Evolutionary conservation across 106 monocot genomes (phyloP), one percentile per base, ranked within the genome.

Genomic region (Allium cepa): DNA sequence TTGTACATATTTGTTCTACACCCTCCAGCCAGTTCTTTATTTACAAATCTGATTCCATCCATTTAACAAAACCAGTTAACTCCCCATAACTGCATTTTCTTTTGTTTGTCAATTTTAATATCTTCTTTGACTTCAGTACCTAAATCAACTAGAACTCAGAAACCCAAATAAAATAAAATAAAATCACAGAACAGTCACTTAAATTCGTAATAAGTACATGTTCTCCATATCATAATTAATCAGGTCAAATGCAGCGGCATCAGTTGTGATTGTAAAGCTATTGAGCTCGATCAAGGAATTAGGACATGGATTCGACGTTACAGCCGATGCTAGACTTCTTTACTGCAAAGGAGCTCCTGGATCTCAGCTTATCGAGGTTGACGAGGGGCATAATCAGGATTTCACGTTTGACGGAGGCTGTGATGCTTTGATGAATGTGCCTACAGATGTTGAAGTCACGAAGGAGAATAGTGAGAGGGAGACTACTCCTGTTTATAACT

Each of bases 261-360:
- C 70, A 9, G 76, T 79, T 13, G 52, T 85, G 71, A 62, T 70
- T 14, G 57, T 75, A 26, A 80, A 80, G 53, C 83, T 90, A 3
- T 57, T 64, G 50, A 82, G 78, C 76, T 77, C 85, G 11, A 69
- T 87, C 56, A 71, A 87, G 60, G 90, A 90, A 56, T 76, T 94
- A 15, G 94, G 94, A 10, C 84, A 90, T 3, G 94, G 94, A 26
- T 90, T 94, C 76, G 94, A 94, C 61, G 90, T 90, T 11, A 79
- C 84, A 15, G 74, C 87, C 11, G 94, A 94, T 67, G 76, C 81
- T 9, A 78, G 94, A 15, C 82, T 94, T 13, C 87, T 94, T 71
- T 94, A 94, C 82, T 94, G 94, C 80, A 94, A 90, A 73, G 94
- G 90, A 18, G 67, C 80, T 13, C 71, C 84, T 2, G 88, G 81